These are phyloP conservation scores for Cytospora chrysosperma DNA, from an alignment of 2,329 filamentous ascomycete genomes.

Conservation along the genomic window DNA sequence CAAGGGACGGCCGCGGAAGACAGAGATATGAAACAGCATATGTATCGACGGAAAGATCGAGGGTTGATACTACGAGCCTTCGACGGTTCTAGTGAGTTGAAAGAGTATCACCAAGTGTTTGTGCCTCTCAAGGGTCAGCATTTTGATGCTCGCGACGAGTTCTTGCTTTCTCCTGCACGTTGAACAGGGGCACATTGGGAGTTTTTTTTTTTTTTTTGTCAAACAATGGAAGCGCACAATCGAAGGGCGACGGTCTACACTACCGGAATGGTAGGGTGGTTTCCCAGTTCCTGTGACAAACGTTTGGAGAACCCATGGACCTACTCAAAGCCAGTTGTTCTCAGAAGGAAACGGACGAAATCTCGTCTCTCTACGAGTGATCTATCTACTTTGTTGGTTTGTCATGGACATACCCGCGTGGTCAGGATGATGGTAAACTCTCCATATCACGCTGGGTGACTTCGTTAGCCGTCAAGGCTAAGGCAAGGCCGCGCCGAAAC, in stretches of 20 bases:
- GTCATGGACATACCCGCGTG: neutral
- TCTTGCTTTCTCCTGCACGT: neutral
- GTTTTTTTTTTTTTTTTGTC: too few species aligned
- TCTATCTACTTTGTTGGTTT: neutral
- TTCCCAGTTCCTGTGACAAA: too few species aligned
- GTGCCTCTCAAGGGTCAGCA: neutral
- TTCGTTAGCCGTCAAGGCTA: constrained; percentile 7
- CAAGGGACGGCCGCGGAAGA: neutral
- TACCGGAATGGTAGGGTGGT: too few species aligned
- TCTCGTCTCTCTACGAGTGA: neutral
- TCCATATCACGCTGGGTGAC: neutral
- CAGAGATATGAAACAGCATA: constrained; percentile 1
- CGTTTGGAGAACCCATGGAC: neutral
- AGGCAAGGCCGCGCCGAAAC: constrained; percentile 10
- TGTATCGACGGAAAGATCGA: neutral
- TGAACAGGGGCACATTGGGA: neutral
- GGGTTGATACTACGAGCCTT: neutral
- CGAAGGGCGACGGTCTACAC: too few species aligned
- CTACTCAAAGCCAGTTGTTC: neutral
- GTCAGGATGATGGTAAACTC: neutral
- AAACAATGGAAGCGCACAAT: too few species aligned
- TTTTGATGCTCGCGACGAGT: neutral
- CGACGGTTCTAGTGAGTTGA: neutral
- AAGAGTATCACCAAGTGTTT: neutral
- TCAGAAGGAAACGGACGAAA: neutral